A percentile compares a stretch with the other conserved stretches of the same genome.
These are phyloP conservation scores for Avena eriantha DNA, from an alignment of 176 grass and related monocot species.

Conservation along the genomic window DNA sequence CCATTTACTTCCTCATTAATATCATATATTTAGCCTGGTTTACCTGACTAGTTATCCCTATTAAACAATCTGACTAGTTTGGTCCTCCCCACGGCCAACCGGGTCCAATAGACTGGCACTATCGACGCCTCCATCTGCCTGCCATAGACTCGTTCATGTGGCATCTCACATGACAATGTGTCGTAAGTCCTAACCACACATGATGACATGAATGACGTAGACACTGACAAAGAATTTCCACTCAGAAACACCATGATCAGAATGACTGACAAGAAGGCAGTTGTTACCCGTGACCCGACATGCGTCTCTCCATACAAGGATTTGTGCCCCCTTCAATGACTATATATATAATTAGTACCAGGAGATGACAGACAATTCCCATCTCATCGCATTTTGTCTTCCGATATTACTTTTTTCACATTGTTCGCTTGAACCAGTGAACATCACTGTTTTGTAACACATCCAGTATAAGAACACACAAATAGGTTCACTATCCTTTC, in stretches of 20 bases:
- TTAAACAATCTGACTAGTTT: neutral
- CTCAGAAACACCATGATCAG: neutral
- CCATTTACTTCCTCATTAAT: neutral
- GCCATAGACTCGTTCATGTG: neutral
- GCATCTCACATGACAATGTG: neutral
- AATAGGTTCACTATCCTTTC: neutral
- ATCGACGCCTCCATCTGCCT: neutral
- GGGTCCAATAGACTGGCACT: neutral
- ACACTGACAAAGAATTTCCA: neutral
- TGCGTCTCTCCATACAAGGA: neutral
- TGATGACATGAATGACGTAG: neutral
- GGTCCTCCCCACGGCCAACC: neutral
- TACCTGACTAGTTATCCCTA: neutral
- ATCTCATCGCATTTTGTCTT: neutral
- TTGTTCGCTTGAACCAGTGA: neutral
- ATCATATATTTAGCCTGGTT: neutral
- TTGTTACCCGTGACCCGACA: neutral
- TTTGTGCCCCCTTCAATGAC: neutral
- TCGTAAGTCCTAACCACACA: neutral
- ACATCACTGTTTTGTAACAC: neutral
- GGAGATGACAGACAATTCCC: neutral
- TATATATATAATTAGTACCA: slow-evolving; percentile 17
- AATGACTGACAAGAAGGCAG: neutral
- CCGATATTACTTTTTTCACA: neutral
- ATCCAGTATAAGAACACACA: neutral